Percentiles rank a stretch among this genome's conserved stretches.
Conservation (phyloP, 306 rosid genomes). For the Trichosanthes truncata region DNA sequence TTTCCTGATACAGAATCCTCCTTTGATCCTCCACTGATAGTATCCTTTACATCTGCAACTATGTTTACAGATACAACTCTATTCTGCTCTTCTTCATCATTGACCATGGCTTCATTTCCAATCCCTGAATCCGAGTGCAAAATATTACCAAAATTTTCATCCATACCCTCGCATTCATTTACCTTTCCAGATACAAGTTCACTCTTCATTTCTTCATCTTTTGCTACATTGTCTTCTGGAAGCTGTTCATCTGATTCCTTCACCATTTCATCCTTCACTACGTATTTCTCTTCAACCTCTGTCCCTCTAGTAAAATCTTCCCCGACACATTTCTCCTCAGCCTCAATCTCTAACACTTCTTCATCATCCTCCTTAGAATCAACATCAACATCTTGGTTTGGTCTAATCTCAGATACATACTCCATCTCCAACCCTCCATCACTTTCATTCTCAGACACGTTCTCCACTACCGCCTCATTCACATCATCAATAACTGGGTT, state of each 20-base stretch:
- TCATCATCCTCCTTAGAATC: neutral
- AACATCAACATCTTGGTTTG: conserved; percentile 14
- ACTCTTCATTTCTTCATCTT: neutral
- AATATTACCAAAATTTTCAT: neutral
- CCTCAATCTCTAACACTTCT: conserved; percentile 1
- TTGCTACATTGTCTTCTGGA: neutral
- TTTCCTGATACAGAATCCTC: neutral
- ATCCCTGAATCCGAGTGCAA: neutral
- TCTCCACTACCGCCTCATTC: conserved; percentile 35
- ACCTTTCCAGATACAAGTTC: neutral
- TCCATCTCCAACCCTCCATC: conserved; percentile 28
- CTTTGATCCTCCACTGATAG: neutral
- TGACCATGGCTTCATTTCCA: neutral
- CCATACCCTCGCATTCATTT: neutral
- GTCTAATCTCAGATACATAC: conserved; percentile 39
- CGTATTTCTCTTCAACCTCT: neutral
- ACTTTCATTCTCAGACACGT: conserved; percentile 41
- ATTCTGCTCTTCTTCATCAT: neutral
- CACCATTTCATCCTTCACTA: neutral
- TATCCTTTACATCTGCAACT: neutral
- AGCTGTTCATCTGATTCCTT: neutral
- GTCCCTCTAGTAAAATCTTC: neutral
- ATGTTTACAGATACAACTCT: neutral
- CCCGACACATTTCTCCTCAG: neutral
- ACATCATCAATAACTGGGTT: conserved; percentile 15